Percentiles rank a stretch among this genome's conserved stretches.
These are phyloP conservation scores for Rhipidocladum racemiflorum DNA, from an alignment of 176 grass and related monocot species.

Conservation along the genomic window DNA sequence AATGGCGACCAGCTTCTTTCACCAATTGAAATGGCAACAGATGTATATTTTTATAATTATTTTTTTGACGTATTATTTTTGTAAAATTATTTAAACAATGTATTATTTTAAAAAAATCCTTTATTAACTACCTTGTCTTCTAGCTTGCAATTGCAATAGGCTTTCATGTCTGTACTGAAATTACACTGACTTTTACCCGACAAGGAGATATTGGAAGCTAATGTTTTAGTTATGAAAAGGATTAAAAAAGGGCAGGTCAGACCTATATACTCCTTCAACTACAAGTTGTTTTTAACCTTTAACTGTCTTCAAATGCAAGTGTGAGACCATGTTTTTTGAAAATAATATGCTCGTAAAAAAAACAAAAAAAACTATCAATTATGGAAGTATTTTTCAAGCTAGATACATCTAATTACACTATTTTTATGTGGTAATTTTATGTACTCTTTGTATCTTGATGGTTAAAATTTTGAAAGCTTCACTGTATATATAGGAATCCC, in stretches of 20 bases:
- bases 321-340: background rate
- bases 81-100: too few relatives aligned
- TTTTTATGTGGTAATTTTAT: background rate
- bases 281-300: background rate
- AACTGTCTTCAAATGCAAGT: background rate
- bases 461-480: background rate
- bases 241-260: background rate
- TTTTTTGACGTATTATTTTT: too few relatives aligned
- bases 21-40: too few relatives aligned
- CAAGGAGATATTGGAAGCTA: background rate
- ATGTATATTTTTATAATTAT: too few relatives aligned
- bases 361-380: background rate
- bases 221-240: background rate
- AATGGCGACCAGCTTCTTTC: too few relatives aligned
- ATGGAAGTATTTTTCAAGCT: background rate
- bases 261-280: background rate
- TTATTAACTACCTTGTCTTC: background rate
- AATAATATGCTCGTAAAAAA: background rate
- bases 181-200: background rate
- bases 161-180: background rate
- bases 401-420: background rate
- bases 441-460: background rate
- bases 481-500: background rate
- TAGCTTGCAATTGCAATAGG: background rate
- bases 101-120: too few relatives aligned